These are phyloP conservation scores for Colletotrichum sublineola DNA, from an alignment of 2,329 filamentous ascomycete species.

Conservation along the genomic window DNA sequence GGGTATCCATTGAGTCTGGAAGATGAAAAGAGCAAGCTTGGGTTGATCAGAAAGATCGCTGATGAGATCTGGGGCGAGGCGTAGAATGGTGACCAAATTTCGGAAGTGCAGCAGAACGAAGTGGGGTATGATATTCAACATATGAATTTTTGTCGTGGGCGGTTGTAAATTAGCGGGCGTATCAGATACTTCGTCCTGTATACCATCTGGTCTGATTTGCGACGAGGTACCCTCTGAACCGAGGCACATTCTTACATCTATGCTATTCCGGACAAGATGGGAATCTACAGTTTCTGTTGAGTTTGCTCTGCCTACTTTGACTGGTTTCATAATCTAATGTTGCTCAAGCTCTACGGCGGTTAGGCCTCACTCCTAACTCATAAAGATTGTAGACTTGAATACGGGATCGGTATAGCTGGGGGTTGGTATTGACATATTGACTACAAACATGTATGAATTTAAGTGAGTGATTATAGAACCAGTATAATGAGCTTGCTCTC, in stretches of 20 bases:
- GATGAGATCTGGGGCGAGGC: conserved; percentile 75
- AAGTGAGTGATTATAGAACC: neutral
- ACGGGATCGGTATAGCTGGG: neutral
- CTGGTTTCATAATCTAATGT: neutral
- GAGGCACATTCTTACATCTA: too few species aligned
- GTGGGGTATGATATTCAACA: conserved; percentile 10
- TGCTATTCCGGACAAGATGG: too few species aligned
- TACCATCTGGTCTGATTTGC: neutral
- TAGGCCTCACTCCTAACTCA: neutral
- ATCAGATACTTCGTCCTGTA: neutral
- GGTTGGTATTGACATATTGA: neutral
- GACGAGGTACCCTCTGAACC: neutral
- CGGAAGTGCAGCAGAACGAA: too few species aligned
- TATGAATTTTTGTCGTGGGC: neutral
- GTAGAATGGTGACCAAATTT: conserved; percentile 14
- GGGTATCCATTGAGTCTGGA: conserved; percentile 78
- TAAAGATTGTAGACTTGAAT: neutral
- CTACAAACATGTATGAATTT: neutral
- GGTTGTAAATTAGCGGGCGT: conserved; percentile 3
- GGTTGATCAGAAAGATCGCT: conserved; percentile 78
- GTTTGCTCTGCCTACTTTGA: too few species aligned
- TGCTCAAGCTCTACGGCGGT: fast-evolving
- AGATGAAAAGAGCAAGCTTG: conserved; percentile 80
- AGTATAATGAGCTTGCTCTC: neutral
- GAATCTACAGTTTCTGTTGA: too few species aligned